Conservation (phyloP, 768 basidiomycete genomes). For the Tulasnella sp. region DNA sequence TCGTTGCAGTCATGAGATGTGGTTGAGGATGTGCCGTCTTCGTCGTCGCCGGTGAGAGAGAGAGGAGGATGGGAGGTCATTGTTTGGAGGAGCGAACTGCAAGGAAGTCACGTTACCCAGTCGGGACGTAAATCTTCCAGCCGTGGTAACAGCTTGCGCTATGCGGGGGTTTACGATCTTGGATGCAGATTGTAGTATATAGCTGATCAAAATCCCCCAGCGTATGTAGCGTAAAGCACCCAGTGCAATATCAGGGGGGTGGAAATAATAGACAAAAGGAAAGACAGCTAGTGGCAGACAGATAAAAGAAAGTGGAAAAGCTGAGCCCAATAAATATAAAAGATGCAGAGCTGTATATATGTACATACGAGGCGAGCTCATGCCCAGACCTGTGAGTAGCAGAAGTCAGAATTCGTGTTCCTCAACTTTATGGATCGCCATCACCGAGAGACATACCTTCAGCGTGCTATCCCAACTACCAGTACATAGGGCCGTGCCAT, state of each 20-base stretch:
- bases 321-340: slow-evolving; percentile 5
- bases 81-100: neutral
- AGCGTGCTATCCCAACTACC: slow-evolving; percentile 98
- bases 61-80: slow-evolving; percentile 2
- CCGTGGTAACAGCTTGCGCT: neutral
- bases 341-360: neutral
- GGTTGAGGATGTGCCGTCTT: neutral
- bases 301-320: neutral
- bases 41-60: slow-evolving; percentile 3
- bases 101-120: neutral
- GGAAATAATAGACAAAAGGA: slow-evolving; percentile 34
- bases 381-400: slow-evolving; percentile 8
- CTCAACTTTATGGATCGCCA: neutral
- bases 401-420: neutral
- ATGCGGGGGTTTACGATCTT: neutral
- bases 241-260: slow-evolving; percentile 33
- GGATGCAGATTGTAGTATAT: neutral
- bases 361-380: neutral
- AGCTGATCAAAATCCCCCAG: neutral
- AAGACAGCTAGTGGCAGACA: slow-evolving; percentile 7
- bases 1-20: slow-evolving; percentile 1
- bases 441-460: slow-evolving; percentile 56
- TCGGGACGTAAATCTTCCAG: neutral
- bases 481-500: slow-evolving; percentile 98
- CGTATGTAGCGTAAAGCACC: slow-evolving; percentile 33